phyloP scores from a whole-genome alignment of 306 rosid species.

The Biancaea sappan region DNA sequence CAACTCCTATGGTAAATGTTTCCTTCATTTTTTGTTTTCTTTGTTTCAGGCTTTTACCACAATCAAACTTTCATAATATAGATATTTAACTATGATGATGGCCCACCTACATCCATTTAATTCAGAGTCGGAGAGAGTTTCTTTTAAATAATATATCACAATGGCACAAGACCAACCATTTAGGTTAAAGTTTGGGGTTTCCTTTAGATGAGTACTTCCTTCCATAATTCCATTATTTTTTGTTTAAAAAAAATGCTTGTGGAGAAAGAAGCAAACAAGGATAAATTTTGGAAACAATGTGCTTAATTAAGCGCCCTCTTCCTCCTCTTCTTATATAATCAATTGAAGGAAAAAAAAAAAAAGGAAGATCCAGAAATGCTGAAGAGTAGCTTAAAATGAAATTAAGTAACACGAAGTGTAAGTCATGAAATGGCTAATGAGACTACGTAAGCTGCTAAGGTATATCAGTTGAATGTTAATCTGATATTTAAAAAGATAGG shows the following conservation, averaged over 20 bases:
- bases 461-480: background rate
- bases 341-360: no score
- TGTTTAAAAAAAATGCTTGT: background rate
- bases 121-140: background rate
- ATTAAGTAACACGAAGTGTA: background rate
- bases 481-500: conserved; percentile 9
- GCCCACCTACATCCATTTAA: conserved; percentile 10
- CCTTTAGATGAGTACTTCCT: background rate
- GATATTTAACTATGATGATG: no score
- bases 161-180: background rate
- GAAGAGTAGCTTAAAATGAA: background rate
- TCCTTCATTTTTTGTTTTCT: background rate
- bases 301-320: background rate
- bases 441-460: background rate
- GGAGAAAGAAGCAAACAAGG: background rate
- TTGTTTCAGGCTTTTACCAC: background rate
- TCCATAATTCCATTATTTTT: background rate
- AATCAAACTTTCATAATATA: no score
- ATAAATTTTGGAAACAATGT: background rate
- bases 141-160: conserved; percentile 1
- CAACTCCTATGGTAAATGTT: conserved; percentile 61
- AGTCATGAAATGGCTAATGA: background rate
- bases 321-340: background rate
- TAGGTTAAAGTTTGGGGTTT: background rate
- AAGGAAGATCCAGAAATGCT: conserved; percentile 29